phyloP scores from a whole-genome alignment of 495 filamentous ascomycete species.

The Gamarada debralockiae region DNA sequence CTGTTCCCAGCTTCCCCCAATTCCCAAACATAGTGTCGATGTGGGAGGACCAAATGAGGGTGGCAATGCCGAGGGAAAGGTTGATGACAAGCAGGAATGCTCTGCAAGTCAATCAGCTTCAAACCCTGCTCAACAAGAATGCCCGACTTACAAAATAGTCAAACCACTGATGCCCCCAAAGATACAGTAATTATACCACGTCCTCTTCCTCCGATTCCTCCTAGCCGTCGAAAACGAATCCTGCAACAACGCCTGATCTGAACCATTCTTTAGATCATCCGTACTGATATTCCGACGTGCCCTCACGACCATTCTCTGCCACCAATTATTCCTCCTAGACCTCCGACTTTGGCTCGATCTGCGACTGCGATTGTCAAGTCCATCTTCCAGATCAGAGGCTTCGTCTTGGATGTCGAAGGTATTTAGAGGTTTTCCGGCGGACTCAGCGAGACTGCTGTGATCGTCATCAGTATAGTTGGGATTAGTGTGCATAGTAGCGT shows the following conservation, averaged over 20 bases:
- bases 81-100: conserved; percentile 38
- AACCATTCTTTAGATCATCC: neutral
- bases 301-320: conserved; percentile 6
- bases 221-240: neutral
- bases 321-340: neutral
- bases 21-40: conserved; percentile 48
- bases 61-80: conserved; percentile 46
- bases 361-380: neutral
- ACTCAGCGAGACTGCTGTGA: neutral
- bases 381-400: neutral
- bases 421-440: neutral
- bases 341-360: neutral
- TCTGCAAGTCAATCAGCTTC: conserved; percentile 11
- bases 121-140: neutral
- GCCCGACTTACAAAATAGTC: conserved; percentile 29
- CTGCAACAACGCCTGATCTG: neutral
- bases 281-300: conserved; percentile 3
- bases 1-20: conserved; percentile 47
- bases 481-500: too few relatives aligned
- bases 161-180: conserved; percentile 28
- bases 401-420: neutral
- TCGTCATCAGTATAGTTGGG: neutral
- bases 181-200: conserved; percentile 24
- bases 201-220: conserved; percentile 10
- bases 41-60: conserved; percentile 54